These are phyloP conservation scores for Blastocystis sp. DNA, from an alignment of 352 stramenopile species.

Conservation along the genomic window DNA sequence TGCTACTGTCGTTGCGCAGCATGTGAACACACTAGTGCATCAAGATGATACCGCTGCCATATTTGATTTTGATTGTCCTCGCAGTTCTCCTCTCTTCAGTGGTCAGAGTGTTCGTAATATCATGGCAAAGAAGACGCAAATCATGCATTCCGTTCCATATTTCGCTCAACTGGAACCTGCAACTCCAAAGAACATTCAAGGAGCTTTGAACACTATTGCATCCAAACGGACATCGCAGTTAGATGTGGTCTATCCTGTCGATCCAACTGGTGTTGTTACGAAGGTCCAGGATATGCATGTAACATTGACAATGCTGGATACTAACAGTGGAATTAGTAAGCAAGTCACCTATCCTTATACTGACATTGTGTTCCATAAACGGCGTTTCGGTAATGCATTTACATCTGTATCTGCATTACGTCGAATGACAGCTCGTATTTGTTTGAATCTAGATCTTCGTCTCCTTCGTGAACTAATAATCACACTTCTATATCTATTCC, in stretches of 20 bases:
- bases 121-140: slow-evolving; percentile 54
- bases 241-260: slow-evolving; percentile 50
- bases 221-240: not conserved
- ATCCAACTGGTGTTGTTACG: slow-evolving; percentile 40
- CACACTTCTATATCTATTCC: slow-evolving; percentile 56
- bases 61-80: slow-evolving; percentile 49
- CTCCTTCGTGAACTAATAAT: slow-evolving; percentile 57
- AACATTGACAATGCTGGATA: slow-evolving; percentile 41
- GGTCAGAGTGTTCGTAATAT: slow-evolving; percentile 50
- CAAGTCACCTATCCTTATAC: slow-evolving; percentile 35
- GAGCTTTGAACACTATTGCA: slow-evolving; percentile 43
- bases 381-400: slow-evolving; percentile 55
- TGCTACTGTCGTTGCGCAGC: not conserved
- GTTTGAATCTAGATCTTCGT: slow-evolving; percentile 53
- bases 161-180: slow-evolving; percentile 51
- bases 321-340: slow-evolving; percentile 49
- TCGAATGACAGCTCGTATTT: slow-evolving; percentile 57
- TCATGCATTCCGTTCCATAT: slow-evolving; percentile 58
- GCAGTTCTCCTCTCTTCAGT: slow-evolving; percentile 31
- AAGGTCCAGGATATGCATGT: slow-evolving; percentile 1
- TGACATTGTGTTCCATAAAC: slow-evolving; percentile 36
- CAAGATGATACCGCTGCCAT: slow-evolving; percentile 1
- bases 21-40: not conserved
- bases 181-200: slow-evolving; percentile 7
- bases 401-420: slow-evolving; percentile 31